phyloP scores from a whole-genome alignment of 192 early-diverging fungal species.

The Backusella circina region DNA sequence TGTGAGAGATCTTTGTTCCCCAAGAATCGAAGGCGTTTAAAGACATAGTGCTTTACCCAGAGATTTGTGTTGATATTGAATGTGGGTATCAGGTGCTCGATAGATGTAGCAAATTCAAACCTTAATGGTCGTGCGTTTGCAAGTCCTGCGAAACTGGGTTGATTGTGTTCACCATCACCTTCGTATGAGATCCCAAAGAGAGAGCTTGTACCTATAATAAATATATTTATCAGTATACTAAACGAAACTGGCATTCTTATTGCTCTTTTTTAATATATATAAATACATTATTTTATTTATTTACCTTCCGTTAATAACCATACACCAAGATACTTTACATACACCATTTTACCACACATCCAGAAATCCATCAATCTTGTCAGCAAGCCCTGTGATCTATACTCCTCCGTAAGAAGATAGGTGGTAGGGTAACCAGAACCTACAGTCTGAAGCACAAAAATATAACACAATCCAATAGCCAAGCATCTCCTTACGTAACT shows the following conservation, averaged over 20 bases:
- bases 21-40: conserved; percentile 54
- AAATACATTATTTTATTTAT: not conserved
- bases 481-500: conserved; percentile 38
- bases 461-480: conserved; percentile 35
- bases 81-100: conserved; percentile 44
- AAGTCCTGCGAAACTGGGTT: conserved; percentile 48
- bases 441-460: conserved; percentile 41
- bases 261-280: not conserved
- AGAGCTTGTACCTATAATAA: conserved; percentile 38
- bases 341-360: conserved; percentile 47
- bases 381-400: conserved; percentile 24
- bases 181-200: conserved; percentile 56
- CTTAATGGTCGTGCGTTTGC: conserved; percentile 35
- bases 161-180: conserved; percentile 42
- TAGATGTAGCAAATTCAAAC: conserved; percentile 54
- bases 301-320: conserved; percentile 60
- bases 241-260: not conserved
- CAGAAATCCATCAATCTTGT: conserved; percentile 42
- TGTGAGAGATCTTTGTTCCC: conserved; percentile 52
- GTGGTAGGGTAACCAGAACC: conserved; percentile 38
- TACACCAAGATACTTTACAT: conserved; percentile 59
- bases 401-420: conserved; percentile 43
- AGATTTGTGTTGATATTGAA: conserved; percentile 69
- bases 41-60: conserved; percentile 61
- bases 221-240: not conserved